Evolutionary conservation across 164 flowering plant species (phyloP), one percentile per base, ranked within the genome.

Genomic region (Akebia trifoliata): DNA sequence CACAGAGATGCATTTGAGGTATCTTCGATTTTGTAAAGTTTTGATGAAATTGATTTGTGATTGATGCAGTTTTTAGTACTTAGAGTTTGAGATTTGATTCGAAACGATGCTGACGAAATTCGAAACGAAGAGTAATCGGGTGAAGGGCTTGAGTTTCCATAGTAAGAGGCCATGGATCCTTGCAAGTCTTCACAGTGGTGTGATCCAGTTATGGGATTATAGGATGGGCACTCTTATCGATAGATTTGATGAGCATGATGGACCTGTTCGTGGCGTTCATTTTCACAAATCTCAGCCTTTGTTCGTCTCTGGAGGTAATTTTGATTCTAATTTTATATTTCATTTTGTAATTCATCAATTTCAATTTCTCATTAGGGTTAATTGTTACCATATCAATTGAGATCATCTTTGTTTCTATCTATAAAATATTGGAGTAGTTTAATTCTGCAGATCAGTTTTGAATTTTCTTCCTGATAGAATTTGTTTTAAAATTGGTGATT

Each of bases 131-230:
- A 71, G 78, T 67, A 72, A 75, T 60, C 53, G 73, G 22, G 78
- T 75, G 22, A 75, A 72, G 36, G 78, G 78, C 2, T 18, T 75
- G 71, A 72, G 78, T 64, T 75, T 75, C 43, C 78, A 71, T 61
- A 42, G n/a, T 35, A 68, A 71, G 61, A 65, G 78, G 35, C 78
- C 78, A 65, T 74, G 78, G 78, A 74, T 74, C 68, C 62, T 75
- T 25, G 73, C 78, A 30, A 68, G 73, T 49, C 62, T 75, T 22
- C 76, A 75, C 57, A 75, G 71, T 28, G 78, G 78, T 14, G 75
- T 72, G 56, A 69, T 75, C 46, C 76, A 72, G 66, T 69, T 75
- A 1, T 75, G 78, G 76, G 75, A 75, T 61, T 75, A 75, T 50
- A 47, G 78, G 37, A 69, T 72, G 69, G 78, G 76, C 3, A 75